These are phyloP conservation scores for Limnanthes douglasii DNA, from an alignment of 345 rosid species.

Conservation along the genomic window DNA sequence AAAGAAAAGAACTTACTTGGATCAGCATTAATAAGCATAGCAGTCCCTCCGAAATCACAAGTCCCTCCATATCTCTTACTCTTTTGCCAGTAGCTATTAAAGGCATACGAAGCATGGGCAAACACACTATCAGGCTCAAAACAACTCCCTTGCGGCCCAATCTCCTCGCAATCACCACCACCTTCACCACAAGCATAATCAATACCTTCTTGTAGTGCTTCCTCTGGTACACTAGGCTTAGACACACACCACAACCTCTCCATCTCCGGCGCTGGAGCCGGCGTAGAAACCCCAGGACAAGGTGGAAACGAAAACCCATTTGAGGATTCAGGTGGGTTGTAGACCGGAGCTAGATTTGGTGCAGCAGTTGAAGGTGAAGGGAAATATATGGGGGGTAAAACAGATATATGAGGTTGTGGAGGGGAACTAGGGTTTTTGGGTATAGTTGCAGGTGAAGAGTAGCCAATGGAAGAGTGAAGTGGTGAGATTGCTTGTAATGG, in stretches of 20 bases:
- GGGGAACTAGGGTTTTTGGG: conserved; percentile 22
- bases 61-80: conserved; percentile 44
- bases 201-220: conserved; percentile 42
- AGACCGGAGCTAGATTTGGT: conserved; percentile 22
- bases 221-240: conserved; percentile 55
- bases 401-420: too few species aligned
- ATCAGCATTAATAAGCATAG: conserved; percentile 52
- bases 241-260: conserved; percentile 64
- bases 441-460: conserved; percentile 29
- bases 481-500: conserved; percentile 33
- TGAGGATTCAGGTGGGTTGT: conserved; percentile 15
- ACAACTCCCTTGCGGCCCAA: conserved; percentile 41
- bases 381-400: too few species aligned
- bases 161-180: conserved; percentile 49
- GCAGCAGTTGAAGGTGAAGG: too few species aligned
- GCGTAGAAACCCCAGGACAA: conserved; percentile 5
- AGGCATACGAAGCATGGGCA: conserved; percentile 70
- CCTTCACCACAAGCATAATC: conserved; percentile 68
- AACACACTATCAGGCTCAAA: conserved; percentile 37
- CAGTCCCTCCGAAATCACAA: conserved; percentile 65
- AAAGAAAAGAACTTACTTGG: conserved; percentile 27
- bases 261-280: conserved; percentile 9
- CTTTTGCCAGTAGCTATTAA: conserved; percentile 63
- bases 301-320: conserved; percentile 21
- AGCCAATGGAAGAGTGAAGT: conserved; percentile 33